Evolutionary conservation across 345 rosid genomes (phyloP).

Genomic region (Corymbia maculata): DNA sequence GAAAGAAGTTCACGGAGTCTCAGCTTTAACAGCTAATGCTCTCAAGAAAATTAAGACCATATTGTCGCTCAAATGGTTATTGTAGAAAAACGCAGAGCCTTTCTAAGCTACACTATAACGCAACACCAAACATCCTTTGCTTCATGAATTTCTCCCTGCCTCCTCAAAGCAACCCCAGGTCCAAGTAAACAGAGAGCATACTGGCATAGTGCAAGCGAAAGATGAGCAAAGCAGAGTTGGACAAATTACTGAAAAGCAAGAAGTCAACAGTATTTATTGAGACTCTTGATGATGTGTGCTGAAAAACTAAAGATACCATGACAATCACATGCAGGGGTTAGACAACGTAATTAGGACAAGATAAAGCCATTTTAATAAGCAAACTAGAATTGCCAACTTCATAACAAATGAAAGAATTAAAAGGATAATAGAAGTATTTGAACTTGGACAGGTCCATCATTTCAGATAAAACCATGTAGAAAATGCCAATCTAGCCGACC

Average conservation of each 20-base stretch:
- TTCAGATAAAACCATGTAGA: background rate
- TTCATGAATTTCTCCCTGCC: background rate
- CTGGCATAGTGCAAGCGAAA: background rate
- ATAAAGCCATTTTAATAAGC: background rate
- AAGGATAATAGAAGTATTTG: rapidly evolving
- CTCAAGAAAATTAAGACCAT: background rate
- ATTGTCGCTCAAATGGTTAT: background rate
- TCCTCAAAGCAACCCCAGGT: background rate
- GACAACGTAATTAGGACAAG: background rate
- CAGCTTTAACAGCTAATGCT: background rate
- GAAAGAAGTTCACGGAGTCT: background rate
- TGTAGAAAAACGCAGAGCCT: background rate
- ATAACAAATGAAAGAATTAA: background rate
- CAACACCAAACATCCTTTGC: background rate
- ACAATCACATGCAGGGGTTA: background rate
- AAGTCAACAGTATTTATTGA: background rate
- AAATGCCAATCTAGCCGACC: background rate
- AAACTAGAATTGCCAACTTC: background rate
- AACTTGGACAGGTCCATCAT: rapidly evolving
- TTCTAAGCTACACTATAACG: background rate
- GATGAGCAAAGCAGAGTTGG: background rate
- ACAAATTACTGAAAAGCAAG: background rate
- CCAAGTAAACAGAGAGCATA: background rate
- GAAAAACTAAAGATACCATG: background rate
- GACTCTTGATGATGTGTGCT: background rate